A percentile compares a stretch with the other conserved stretches of the same genome.
phyloP scores from a whole-genome alignment of 2,329 filamentous ascomycete genomes.

The Mycocentrospora acerina region DNA sequence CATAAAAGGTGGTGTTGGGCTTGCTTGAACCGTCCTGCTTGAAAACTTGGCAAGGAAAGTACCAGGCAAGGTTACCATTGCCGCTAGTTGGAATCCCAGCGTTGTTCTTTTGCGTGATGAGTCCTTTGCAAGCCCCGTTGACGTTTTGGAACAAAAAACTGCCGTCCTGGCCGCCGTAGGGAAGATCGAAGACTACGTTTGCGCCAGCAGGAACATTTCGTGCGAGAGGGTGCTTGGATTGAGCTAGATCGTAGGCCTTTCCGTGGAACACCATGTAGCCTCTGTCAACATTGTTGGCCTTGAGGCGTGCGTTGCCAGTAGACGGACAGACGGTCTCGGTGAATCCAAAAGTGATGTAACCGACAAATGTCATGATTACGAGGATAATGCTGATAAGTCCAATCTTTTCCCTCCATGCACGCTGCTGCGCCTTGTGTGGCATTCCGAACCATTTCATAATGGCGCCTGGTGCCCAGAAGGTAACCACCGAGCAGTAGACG shows the following conservation, averaged over 20 bases:
- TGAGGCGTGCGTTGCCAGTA: slow-evolving; percentile 67
- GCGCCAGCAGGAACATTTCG: slow-evolving; percentile 71
- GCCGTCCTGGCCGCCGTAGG: slow-evolving; percentile 83
- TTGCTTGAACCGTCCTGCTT: slow-evolving; percentile 87
- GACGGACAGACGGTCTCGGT: slow-evolving; percentile 80
- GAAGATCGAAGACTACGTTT: slow-evolving; percentile 87
- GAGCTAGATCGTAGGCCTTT: slow-evolving; percentile 78
- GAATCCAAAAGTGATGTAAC: slow-evolving; percentile 96
- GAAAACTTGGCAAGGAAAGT: slow-evolving; percentile 89
- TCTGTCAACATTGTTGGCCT: slow-evolving; percentile 74
- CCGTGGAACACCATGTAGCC: slow-evolving; percentile 98
- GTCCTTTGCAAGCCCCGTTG: slow-evolving; percentile 90
- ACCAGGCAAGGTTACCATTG: slow-evolving; percentile 79
- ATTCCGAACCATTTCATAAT: slow-evolving; percentile 84
- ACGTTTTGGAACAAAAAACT: slow-evolving; percentile 99
- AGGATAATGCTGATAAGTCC: slow-evolving; percentile 93
- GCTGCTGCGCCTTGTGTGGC: slow-evolving; percentile 79
- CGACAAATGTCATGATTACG: slow-evolving; percentile 82
- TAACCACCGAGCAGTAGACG: slow-evolving; percentile 89
- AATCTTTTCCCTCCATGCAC: slow-evolving; percentile 98
- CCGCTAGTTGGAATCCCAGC: slow-evolving; percentile 80
- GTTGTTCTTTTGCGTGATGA: slow-evolving; percentile 70
- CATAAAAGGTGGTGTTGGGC: slow-evolving; percentile 71
- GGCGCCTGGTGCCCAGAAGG: slow-evolving; percentile 91
- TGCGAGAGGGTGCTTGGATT: slow-evolving; percentile 76